Conservation (phyloP, 1,139 yeast species). For the Scheffersomyces cryptocercus region DNA sequence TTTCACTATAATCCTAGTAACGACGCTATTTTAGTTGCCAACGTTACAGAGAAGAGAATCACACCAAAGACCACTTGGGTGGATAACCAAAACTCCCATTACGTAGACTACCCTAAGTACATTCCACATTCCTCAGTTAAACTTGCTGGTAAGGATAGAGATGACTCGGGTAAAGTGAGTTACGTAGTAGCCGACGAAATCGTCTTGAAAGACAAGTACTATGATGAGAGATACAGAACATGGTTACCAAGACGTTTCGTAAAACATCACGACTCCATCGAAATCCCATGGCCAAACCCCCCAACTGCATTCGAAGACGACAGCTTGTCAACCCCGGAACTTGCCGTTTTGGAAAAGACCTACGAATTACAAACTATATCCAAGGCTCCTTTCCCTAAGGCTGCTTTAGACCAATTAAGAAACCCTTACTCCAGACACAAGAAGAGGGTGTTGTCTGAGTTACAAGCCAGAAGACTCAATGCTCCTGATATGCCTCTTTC, state of each 20-base stretch:
- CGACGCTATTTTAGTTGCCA: slow-evolving; percentile 37
- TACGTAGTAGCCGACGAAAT: slow-evolving; percentile 78
- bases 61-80: slow-evolving; percentile 73
- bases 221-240: slow-evolving; percentile 71
- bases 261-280: slow-evolving; percentile 62
- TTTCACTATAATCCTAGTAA: slow-evolving; percentile 27
- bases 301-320: slow-evolving; percentile 61
- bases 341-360: slow-evolving; percentile 68
- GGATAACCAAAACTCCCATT: slow-evolving; percentile 70
- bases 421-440: slow-evolving; percentile 66
- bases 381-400: slow-evolving; percentile 67
- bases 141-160: slow-evolving; percentile 75
- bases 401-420: slow-evolving; percentile 68
- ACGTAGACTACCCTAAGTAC: slow-evolving; percentile 64
- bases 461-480: slow-evolving; percentile 62
- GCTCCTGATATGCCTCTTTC: slow-evolving; percentile 81
- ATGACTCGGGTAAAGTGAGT: slow-evolving; percentile 60
- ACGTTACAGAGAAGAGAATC: slow-evolving; percentile 36
- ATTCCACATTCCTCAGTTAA: slow-evolving; percentile 47
- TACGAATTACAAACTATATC: slow-evolving; percentile 71
- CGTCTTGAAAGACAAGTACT: slow-evolving; percentile 64
- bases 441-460: slow-evolving; percentile 55
- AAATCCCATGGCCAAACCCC: slow-evolving; percentile 92
- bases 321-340: slow-evolving; percentile 56
- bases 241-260: slow-evolving; percentile 81